These are phyloP conservation scores for Suillus clintonianus DNA, from an alignment of 768 basidiomycete genomes.

Conservation along the genomic window DNA sequence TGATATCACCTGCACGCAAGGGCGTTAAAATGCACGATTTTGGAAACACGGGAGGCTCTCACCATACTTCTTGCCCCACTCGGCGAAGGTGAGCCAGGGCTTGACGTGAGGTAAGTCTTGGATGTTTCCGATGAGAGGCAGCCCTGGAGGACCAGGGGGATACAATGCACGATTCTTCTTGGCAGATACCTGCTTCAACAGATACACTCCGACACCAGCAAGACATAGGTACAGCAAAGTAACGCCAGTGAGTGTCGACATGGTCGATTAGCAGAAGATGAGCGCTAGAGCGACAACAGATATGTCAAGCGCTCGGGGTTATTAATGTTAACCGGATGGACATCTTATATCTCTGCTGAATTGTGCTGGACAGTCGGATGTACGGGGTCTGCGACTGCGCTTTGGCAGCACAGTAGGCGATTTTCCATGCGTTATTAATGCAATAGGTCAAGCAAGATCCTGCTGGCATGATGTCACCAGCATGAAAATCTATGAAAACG, in stretches of 20 bases:
- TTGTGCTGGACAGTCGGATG: too few species aligned
- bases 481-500: too few species aligned
- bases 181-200: constrained; percentile 1
- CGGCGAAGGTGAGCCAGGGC: constrained; percentile 54
- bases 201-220: constrained; percentile 19
- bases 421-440: too few species aligned
- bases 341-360: neutral
- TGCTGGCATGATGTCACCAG: too few species aligned
- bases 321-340: neutral
- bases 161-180: constrained; percentile 1
- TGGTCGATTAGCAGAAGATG: neutral
- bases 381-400: too few species aligned
- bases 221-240: constrained; percentile 4
- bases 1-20: constrained; percentile 26
- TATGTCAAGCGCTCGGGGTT: too few species aligned
- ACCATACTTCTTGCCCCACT: constrained; percentile 58
- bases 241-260: neutral
- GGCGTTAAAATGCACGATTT: neutral
- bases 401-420: too few species aligned
- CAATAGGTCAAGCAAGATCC: too few species aligned
- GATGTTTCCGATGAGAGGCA: constrained; percentile 53
- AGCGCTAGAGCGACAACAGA: neutral
- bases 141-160: constrained; percentile 24
- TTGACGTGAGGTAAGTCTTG: constrained; percentile 52
- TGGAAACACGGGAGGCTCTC: constrained; percentile 10